Conservation (phyloP, 495 filamentous ascomycete genomes). For the Parathielavia appendiculata region DNA sequence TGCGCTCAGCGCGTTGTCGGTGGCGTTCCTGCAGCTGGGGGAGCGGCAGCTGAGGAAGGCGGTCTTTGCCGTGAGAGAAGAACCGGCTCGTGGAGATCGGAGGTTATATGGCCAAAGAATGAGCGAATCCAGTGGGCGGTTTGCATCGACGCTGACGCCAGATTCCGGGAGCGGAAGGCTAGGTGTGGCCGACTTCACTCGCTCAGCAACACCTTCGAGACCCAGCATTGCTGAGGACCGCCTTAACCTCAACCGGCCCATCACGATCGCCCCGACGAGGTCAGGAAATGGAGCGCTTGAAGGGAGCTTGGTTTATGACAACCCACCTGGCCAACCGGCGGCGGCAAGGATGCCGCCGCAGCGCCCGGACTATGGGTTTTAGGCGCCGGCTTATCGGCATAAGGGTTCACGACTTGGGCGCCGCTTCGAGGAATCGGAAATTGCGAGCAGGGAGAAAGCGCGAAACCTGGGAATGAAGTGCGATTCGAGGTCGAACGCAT, state of each 20-base stretch:
- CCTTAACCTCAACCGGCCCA: slow-evolving; percentile 1
- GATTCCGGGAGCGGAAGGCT: neutral
- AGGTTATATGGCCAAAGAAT: neutral
- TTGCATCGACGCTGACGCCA: neutral
- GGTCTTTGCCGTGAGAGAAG: neutral
- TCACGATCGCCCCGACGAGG: slow-evolving; percentile 1
- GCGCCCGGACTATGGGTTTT: neutral
- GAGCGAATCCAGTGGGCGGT: neutral
- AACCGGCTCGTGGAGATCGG: neutral
- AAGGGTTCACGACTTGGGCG: slow-evolving; percentile 13
- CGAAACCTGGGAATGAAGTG: too few species aligned
- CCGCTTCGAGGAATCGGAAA: neutral
- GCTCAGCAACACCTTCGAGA: neutral
- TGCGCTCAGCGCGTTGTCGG: slow-evolving; percentile 11
- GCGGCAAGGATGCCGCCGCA: neutral
- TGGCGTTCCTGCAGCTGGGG: slow-evolving; percentile 7
- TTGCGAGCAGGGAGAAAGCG: too few species aligned
- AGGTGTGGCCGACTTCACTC: neutral
- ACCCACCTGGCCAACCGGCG: neutral
- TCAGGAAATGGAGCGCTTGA: neutral
- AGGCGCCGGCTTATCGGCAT: neutral
- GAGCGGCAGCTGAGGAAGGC: slow-evolving; percentile 5
- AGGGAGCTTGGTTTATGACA: neutral
- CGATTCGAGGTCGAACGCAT: too few species aligned
- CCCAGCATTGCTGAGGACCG: neutral